Evolutionary conservation across 2,329 filamentous ascomycete species (phyloP).

Genomic region (Fusarium citri): DNA sequence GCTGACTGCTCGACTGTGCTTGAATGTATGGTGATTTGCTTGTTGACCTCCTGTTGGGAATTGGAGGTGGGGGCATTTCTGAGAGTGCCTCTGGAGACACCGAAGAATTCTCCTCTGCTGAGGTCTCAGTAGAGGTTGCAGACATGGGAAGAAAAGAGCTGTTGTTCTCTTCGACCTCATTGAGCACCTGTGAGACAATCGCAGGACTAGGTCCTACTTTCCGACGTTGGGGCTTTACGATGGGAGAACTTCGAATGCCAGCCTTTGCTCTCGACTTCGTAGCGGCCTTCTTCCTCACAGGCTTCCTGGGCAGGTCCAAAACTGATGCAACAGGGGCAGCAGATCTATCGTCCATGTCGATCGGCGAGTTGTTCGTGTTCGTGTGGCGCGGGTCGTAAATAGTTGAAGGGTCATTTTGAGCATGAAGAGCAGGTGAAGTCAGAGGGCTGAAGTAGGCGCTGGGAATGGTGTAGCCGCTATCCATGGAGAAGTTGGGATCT

Average conservation of each 20-base stretch:
- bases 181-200: slow-evolving; percentile 67
- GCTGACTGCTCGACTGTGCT: slow-evolving; percentile 59
- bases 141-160: slow-evolving; percentile 54
- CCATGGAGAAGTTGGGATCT: slow-evolving; percentile 75
- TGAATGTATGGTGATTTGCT: slow-evolving; percentile 75
- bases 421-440: slow-evolving; percentile 82
- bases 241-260: slow-evolving; percentile 76
- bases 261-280: slow-evolving; percentile 64
- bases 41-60: slow-evolving; percentile 73
- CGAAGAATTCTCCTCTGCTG: slow-evolving; percentile 70
- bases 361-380: slow-evolving; percentile 62
- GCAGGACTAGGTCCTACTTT: slow-evolving; percentile 65
- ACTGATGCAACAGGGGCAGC: slow-evolving; percentile 52
- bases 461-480: slow-evolving; percentile 70
- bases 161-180: slow-evolving; percentile 61
- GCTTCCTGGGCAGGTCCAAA: slow-evolving; percentile 63
- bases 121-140: slow-evolving; percentile 62
- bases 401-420: slow-evolving; percentile 50
- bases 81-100: slow-evolving; percentile 72
- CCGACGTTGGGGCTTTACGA: slow-evolving; percentile 73
- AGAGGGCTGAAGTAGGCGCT: slow-evolving; percentile 85
- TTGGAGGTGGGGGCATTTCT: slow-evolving; percentile 75
- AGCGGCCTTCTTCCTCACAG: slow-evolving; percentile 61
- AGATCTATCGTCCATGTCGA: slow-evolving; percentile 66
- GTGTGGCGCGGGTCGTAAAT: slow-evolving; percentile 47